A percentile compares a stretch with the other conserved stretches of the same genome.
phyloP scores from a whole-genome alignment of 129 eudicot genomes.

The Chrysanthemum seticuspe region DNA sequence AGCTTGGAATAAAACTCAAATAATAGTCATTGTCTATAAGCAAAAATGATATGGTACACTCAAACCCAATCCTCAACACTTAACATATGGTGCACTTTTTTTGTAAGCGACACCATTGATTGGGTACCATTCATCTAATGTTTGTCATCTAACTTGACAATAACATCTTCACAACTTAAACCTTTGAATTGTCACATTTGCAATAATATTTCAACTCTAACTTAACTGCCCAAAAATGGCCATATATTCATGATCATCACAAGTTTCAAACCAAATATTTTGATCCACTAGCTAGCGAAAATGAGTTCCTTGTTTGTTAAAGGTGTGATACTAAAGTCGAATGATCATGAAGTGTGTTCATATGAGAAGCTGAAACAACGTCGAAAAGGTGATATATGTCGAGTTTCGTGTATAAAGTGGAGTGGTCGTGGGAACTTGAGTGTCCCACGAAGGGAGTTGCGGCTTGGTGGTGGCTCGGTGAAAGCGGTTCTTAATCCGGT shows the following conservation, averaged over 20 bases:
- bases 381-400: constrained; percentile 18
- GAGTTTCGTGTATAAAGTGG: background rate
- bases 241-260: background rate
- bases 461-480: constrained; percentile 19
- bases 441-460: constrained; percentile 12
- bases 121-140: constrained; percentile 28
- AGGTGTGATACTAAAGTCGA: constrained; percentile 38
- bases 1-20: too few species aligned
- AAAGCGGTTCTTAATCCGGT: constrained; percentile 61
- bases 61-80: background rate
- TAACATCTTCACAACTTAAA: constrained; percentile 22
- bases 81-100: constrained; percentile 3
- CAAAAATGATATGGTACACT: too few species aligned
- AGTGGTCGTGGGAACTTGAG: constrained; percentile 20
- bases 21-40: too few species aligned
- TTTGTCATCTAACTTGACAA: constrained; percentile 36
- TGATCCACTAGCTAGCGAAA: background rate
- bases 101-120: constrained; percentile 18
- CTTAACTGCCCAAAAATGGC: background rate
- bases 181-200: constrained; percentile 9
- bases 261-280: background rate
- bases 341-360: constrained; percentile 27
- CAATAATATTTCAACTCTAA: background rate
- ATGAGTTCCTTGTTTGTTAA: constrained; percentile 46
- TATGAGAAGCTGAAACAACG: constrained; percentile 31